Percentiles rank a stretch among this genome's conserved stretches.
Conservation (phyloP, 176 grass and related monocot species). For the Ensete ventricosum region DNA sequence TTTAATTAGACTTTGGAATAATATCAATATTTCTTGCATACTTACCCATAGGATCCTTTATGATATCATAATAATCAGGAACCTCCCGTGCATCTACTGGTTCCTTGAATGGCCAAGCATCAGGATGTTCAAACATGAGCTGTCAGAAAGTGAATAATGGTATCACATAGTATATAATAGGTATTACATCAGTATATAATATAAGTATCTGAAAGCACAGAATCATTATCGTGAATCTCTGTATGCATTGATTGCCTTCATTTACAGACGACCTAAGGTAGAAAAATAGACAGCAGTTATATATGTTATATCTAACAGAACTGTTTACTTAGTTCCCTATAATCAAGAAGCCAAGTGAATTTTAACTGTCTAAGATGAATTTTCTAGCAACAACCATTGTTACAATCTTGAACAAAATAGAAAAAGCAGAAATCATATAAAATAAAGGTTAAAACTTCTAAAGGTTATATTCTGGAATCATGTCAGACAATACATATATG, state of each 20-base stretch:
- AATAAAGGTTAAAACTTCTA: background rate
- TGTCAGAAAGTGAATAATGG: constrained; percentile 24
- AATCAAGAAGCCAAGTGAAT: too few species aligned
- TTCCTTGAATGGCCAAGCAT: constrained; percentile 98
- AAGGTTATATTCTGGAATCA: background rate
- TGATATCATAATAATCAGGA: constrained; percentile 97
- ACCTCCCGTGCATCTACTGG: constrained; percentile 91
- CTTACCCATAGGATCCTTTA: constrained; percentile 97
- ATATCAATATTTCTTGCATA: background rate
- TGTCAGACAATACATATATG: too few species aligned
- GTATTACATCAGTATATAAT: too few species aligned
- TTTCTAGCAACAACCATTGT: background rate
- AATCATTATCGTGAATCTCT: too few species aligned
- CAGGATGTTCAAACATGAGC: constrained; percentile 86
- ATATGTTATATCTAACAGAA: too few species aligned
- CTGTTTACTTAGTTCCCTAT: too few species aligned
- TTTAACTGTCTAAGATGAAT: background rate
- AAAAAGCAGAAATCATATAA: background rate
- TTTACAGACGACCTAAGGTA: background rate
- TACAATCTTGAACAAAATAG: background rate
- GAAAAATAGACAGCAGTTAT: background rate
- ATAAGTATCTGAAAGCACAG: too few species aligned
- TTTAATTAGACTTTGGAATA: background rate
- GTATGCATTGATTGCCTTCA: too few species aligned
- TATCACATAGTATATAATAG: background rate